A percentile compares a stretch with the other conserved stretches of the same genome.
These are phyloP conservation scores for Mucor velutinosus DNA, from an alignment of 371 early-diverging fungal genomes.

Conservation along the genomic window DNA sequence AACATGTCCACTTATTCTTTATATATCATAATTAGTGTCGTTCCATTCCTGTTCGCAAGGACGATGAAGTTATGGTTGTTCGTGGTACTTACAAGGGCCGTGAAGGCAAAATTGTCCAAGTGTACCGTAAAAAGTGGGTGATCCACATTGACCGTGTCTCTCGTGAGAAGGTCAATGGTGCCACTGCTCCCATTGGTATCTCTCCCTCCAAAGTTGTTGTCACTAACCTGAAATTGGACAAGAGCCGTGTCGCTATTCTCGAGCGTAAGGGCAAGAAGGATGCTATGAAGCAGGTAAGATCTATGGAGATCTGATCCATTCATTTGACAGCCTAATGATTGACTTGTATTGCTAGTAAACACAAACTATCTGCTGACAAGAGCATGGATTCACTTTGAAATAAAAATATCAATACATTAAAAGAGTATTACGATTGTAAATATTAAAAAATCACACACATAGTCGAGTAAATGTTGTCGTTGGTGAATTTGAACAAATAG, in stretches of 20 bases:
- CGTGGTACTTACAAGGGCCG: constrained; percentile 97
- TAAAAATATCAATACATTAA: neutral
- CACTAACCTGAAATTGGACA: constrained; percentile 93
- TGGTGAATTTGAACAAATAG: too few relatives aligned
- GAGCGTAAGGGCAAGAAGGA: constrained; percentile 71
- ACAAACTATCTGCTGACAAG: neutral
- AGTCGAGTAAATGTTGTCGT: too few relatives aligned
- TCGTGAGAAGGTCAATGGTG: constrained; percentile 97
- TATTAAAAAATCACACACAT: neutral
- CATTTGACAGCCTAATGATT: too few relatives aligned
- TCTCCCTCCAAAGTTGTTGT: constrained; percentile 98
- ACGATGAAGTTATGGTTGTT: constrained; percentile 95
- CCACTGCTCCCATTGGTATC: constrained; percentile 90
- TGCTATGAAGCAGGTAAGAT: constrained; percentile 44
- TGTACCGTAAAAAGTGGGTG: constrained; percentile 98
- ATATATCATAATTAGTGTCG: constrained; percentile 40
- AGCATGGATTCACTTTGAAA: neutral
- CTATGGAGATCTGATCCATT: too few relatives aligned
- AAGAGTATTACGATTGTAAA: neutral
- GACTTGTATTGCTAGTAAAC: neutral
- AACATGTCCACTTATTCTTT: neutral
- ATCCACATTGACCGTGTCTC: constrained; percentile 97
- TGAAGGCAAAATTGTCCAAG: constrained; percentile 94
- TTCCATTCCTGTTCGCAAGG: constrained; percentile 95
- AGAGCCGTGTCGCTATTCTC: constrained; percentile 89